Evolutionary conservation across 176 grass and related monocot genomes (phyloP), one percentile per base, ranked within the genome.

Genomic region (Musa beccarii): DNA sequence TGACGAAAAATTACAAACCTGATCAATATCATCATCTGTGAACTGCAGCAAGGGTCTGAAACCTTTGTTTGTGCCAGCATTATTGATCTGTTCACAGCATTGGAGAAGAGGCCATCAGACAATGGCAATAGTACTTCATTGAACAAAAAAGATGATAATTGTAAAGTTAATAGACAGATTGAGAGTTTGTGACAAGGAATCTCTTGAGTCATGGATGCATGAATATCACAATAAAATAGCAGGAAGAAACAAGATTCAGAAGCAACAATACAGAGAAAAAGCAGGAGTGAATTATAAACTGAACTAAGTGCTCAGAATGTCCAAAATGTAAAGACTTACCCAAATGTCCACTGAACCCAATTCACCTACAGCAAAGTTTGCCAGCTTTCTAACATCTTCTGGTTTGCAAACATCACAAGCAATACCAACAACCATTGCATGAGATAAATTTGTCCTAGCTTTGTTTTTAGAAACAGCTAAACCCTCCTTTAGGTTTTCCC

Each of bases 11-110:
- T 59, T 63, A 63, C 85, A 76, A 85, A 99, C 96, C 96, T 99
- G 91, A 54, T 81, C 54, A 77, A 99, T 99, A 74, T 99, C 96
- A 79, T 99, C 96, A 79, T 99, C 91, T 62, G 91, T 89, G 79
- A 99, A 99, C n/a, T 83, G 87, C 61, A 99, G 72, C 2, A 99
- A 73, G 23, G 96, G 91, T 79, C 96, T 86, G 81, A 99, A 99
- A 67, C 96, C 96, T 89, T 99, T 99, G 78, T 99, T 99, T 74
- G 81, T 89, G 59, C 96, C 96, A 87, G 96, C 96, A 86, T 99
- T 99, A 79, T 99, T 99, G 78, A 99, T 99, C 96, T 99, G 85
- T 51, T 74, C 24, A 91, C 52, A 88, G 56, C 29, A 66, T 79
- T 24, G 69, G 59, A 84, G 52, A 84, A 83, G 28, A 83, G 71